A percentile compares a stretch with the other conserved stretches of the same genome.
phyloP scores from a whole-genome alignment of 148 eudicot species.

The Camellia sinensis region DNA sequence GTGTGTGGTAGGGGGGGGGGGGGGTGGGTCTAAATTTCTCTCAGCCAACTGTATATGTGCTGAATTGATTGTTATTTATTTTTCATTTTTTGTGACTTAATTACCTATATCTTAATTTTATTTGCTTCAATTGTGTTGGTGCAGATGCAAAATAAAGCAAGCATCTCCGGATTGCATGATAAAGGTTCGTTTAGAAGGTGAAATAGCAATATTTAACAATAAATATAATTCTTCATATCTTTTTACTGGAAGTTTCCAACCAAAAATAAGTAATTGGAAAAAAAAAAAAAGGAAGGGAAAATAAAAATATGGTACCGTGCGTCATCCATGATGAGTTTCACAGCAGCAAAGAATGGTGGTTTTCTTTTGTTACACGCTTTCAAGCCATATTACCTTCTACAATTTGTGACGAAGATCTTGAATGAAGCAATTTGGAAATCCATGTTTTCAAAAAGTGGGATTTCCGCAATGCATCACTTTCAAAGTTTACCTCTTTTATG shows the following conservation, averaged over 20 bases:
- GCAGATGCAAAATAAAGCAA: slow-evolving; percentile 65
- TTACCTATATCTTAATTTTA: slow-evolving; percentile 1
- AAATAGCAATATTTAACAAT: not conserved
- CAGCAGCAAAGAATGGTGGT: not conserved
- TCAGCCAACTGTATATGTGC: not conserved
- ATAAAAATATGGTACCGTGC: not conserved
- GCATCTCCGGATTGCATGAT: slow-evolving; percentile 74
- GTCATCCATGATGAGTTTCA: not conserved
- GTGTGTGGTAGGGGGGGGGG: too few relatives aligned
- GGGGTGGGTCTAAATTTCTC: not conserved
- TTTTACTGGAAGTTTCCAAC: not conserved
- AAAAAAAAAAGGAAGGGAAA: not conserved
- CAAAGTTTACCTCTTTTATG: not conserved
- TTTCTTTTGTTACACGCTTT: not conserved
- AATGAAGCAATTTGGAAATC: not conserved
- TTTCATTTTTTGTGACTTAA: not conserved
- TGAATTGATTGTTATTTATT: not conserved
- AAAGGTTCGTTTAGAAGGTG: slow-evolving; percentile 53
- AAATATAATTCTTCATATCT: not conserved
- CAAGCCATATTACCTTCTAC: slow-evolving; percentile 1
- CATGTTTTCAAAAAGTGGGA: not conserved
- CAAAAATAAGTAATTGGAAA: not conserved
- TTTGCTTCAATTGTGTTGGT: slow-evolving; percentile 13
- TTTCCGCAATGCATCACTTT: not conserved
- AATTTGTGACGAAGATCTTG: not conserved